These are phyloP conservation scores for Aspergillus bridgeri DNA, from an alignment of 495 filamentous ascomycete genomes.

Conservation along the genomic window DNA sequence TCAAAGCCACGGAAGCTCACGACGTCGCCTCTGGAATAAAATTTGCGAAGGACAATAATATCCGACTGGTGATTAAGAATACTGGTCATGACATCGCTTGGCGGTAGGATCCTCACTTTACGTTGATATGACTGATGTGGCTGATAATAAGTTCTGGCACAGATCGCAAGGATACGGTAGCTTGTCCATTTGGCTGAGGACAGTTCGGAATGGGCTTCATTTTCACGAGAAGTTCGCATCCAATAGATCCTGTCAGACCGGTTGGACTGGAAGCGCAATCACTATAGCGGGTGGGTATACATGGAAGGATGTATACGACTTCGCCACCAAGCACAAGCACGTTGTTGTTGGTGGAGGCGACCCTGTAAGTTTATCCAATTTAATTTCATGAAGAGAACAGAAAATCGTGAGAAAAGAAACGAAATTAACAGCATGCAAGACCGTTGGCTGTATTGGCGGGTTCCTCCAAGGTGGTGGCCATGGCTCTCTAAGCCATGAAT, in stretches of 20 bases:
- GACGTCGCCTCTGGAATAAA: slow-evolving; percentile 32
- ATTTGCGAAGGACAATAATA: slow-evolving; percentile 48
- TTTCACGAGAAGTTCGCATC: slow-evolving; percentile 21
- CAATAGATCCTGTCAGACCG: slow-evolving; percentile 8
- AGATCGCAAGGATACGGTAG: slow-evolving; percentile 33
- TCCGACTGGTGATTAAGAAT: slow-evolving; percentile 58
- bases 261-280: slow-evolving; percentile 31
- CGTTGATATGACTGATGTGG: not conserved
- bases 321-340: slow-evolving; percentile 18
- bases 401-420: too few species aligned
- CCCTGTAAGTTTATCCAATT: slow-evolving; percentile 12
- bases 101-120: not conserved
- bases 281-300: slow-evolving; percentile 31
- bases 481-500: not conserved
- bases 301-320: slow-evolving; percentile 29
- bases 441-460: slow-evolving; percentile 29
- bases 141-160: too few species aligned
- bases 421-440: slow-evolving; percentile 14
- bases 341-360: slow-evolving; percentile 31
- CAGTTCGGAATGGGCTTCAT: slow-evolving; percentile 22
- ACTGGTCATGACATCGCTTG: not conserved
- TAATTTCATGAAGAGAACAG: too few species aligned
- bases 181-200: slow-evolving; percentile 31
- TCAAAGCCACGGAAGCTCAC: slow-evolving; percentile 26
- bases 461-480: slow-evolving; percentile 1